Base-by-base conservation (phyloP, 2,329 filamentous ascomycete species). In the Macrophomina pseudophaseolina region DNA sequence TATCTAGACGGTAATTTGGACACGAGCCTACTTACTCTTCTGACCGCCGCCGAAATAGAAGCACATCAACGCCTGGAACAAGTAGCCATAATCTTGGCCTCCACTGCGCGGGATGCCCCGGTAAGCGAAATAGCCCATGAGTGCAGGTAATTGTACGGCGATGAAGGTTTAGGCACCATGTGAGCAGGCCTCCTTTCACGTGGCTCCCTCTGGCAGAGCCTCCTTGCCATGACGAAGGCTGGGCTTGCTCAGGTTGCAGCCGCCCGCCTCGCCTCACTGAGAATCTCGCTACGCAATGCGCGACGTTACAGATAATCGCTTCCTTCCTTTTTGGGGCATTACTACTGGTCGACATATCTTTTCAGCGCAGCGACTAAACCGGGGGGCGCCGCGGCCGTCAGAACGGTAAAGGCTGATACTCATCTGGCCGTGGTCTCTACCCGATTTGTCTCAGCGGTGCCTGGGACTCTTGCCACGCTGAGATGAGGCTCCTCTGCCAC, bases 251-350 rank as follows among this genome's bases (percentile, higher is more conserved):
- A 44, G 12, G 54, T 42, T 38, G 40, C 58, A 8, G 44, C 58
- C 58, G 58, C 49, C 44, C 58, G 58, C 42, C 58, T 49, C 58
- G 58, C 58, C 58, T 62, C 58, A 62, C 58, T 49, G 58, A 62
- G 58, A 48, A 62, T 62, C 58, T 62, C 58, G 58, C 58, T 62
- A 62, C 58, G 58, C 44, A 49, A 62, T 49, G 42, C 44, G 44
- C 42, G 44, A 62, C 58, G 58, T 62, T 62, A 62, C 58, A 62
- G 58, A 62, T 49, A 44, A 62, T 62, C 58, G 30, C 58, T 62
- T 33, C 52, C 52, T 62, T 62, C 58, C 46, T 42, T 32, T 35
- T 62, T 18, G 4, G 58, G 58, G 58, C 18, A 38, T 42, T 32
- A 49, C 44, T 62, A 62, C 48, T 62, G 58, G 58, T 38, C 58